Evolutionary conservation across 1,139 yeast genomes (phyloP).

Genomic region (Candida labiduridarum): DNA sequence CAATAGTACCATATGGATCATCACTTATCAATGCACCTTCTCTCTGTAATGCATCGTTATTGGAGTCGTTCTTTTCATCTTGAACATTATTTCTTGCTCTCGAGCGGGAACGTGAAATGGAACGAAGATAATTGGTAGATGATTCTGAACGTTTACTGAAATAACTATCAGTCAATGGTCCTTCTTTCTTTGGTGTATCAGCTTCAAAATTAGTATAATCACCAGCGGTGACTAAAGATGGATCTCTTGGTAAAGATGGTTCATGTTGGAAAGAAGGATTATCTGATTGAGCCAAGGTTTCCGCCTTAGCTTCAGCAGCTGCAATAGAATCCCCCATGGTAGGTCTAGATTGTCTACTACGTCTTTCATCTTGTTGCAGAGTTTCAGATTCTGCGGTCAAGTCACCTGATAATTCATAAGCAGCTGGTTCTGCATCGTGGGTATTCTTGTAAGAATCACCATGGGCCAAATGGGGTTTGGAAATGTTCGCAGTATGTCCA

Average conservation of each 20-base stretch:
- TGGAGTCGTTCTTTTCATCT: conserved; percentile 50
- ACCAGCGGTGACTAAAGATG: conserved; percentile 50
- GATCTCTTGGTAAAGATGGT: conserved; percentile 32
- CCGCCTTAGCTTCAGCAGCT: conserved; percentile 38
- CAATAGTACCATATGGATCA: conserved; percentile 47
- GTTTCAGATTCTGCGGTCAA: conserved; percentile 20
- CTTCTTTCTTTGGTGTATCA: conserved; percentile 30
- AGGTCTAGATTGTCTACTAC: conserved; percentile 48
- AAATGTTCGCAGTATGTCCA: conserved; percentile 9
- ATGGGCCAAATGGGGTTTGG: conserved; percentile 61
- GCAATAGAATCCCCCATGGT: conserved; percentile 54
- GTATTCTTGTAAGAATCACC: conserved; percentile 66
- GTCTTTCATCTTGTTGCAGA: conserved; percentile 35
- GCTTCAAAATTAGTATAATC: conserved; percentile 53
- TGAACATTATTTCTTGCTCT: conserved; percentile 34
- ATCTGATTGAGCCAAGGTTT: conserved; percentile 5
- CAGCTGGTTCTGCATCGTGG: conserved; percentile 40
- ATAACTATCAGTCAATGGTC: conserved; percentile 23
- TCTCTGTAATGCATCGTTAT: conserved; percentile 38
- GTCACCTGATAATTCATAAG: conserved; percentile 49
- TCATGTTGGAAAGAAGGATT: conserved; percentile 12
- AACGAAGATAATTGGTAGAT: conserved; percentile 55
- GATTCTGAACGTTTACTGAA: conserved; percentile 35
- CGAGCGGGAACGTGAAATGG: conserved; percentile 65
- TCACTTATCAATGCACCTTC: conserved; percentile 53